Conservation (phyloP, 1,139 yeast genomes). For the Geotrichum macrosporum region DNA sequence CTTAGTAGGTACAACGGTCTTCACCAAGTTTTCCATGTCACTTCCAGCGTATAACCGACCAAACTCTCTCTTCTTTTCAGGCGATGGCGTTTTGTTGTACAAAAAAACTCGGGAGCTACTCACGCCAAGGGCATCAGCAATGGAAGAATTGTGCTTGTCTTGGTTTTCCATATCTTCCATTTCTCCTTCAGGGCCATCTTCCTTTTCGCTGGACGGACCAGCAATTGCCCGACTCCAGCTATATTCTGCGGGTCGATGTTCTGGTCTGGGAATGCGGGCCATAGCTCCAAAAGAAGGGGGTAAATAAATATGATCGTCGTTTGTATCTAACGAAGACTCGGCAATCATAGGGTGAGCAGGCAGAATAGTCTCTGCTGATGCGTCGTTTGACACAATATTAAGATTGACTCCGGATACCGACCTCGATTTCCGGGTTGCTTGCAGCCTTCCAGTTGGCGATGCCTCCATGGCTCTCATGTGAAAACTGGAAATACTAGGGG, state of each 20-base stretch:
- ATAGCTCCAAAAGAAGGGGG: constrained; percentile 6
- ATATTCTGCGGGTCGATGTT: background rate
- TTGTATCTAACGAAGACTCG: background rate
- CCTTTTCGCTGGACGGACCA: no score
- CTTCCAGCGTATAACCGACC: constrained; percentile 11
- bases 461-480: constrained; percentile 6
- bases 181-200: constrained; percentile 11
- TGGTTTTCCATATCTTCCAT: constrained; percentile 5
- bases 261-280: background rate
- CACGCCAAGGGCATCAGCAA: constrained; percentile 15
- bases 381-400: constrained; percentile 7
- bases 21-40: constrained; percentile 7
- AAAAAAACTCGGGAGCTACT: constrained; percentile 11
- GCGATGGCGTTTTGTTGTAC: constrained; percentile 3
- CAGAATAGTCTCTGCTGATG: background rate
- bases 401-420: constrained; percentile 14
- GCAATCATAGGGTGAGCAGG: background rate
- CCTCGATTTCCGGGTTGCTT: constrained; percentile 4
- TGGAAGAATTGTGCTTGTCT: background rate
- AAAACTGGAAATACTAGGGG: constrained; percentile 13
- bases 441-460: background rate
- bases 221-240: no score
- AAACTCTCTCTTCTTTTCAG: background rate
- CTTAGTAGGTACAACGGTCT: background rate
- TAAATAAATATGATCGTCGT: background rate